phyloP scores from a whole-genome alignment of 352 stramenopile genomes.

The Globisporangium alternatum region DNA sequence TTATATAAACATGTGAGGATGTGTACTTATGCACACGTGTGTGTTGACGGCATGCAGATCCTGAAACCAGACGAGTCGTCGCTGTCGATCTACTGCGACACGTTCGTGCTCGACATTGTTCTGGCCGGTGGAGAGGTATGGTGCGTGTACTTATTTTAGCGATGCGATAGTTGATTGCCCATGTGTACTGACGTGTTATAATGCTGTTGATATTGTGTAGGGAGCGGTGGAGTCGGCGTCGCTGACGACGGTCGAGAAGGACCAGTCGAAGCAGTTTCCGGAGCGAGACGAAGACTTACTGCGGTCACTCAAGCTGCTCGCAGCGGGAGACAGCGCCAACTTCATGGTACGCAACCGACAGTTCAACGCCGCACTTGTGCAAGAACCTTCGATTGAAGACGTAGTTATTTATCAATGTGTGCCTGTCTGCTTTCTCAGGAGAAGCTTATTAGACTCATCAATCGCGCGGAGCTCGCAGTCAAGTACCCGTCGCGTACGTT shows the following conservation, averaged over 20 bases:
- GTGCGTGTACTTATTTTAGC: background rate
- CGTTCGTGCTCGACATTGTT: constrained; percentile 85
- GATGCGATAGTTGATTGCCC: background rate
- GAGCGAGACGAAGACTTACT: constrained; percentile 82
- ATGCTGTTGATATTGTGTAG: constrained; percentile 11
- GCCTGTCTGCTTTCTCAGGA: constrained; percentile 31
- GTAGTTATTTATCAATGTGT: background rate
- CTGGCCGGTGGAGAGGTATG: constrained; percentile 62
- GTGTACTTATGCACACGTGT: background rate
- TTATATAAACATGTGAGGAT: background rate
- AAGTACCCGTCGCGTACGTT: constrained; percentile 61
- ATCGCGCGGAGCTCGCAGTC: constrained; percentile 77
- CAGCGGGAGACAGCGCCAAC: constrained; percentile 62
- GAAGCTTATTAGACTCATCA: constrained; percentile 81
- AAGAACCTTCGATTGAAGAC: too few species aligned
- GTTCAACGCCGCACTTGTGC: too few species aligned
- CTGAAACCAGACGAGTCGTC: constrained; percentile 84
- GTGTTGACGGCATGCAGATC: constrained; percentile 35
- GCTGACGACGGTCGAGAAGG: constrained; percentile 83
- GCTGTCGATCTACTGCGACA: constrained; percentile 86
- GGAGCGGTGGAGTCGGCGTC: constrained; percentile 74
- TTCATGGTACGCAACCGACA: constrained; percentile 49
- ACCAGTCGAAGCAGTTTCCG: constrained; percentile 81
- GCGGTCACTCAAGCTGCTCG: constrained; percentile 60
- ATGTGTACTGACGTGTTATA: background rate